Evolutionary conservation across 352 stramenopile genomes (phyloP), one percentile per base, ranked within the genome.

Genomic region (Elongisporangium senticosum): DNA sequence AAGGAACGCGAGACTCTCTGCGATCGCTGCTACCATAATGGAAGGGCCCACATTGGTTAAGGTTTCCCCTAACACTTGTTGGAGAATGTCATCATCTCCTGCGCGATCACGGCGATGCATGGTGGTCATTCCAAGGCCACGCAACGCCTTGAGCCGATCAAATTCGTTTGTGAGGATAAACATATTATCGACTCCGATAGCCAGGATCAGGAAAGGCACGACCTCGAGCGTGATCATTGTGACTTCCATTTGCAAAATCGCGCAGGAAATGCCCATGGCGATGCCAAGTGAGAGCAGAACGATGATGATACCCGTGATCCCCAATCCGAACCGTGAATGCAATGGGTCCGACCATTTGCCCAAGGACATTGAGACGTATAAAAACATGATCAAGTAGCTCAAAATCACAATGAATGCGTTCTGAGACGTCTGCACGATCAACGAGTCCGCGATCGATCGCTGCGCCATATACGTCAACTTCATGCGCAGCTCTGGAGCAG

Each of bases 111-210:
- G 73, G 24, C 65, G 64, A n/a, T 69, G 64, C 14, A 65, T 64
- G 11, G 51, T 55, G 33, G 69, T 67, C 26, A 62, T 73, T 49
- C 54, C 67, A 23, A 79, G 55, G 7, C 77, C 80, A 24, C 77
- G 81, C 15, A 84, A 28, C 5, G 61, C 68, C 11, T 69, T 64
- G 10, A 92, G 70, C 14, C 84, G 74, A 48, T 93, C 84, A 54
- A 93, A 89, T 54, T 96, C 86, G 62, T 95, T 93, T 17, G 87
- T 94, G 3, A 97, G 60, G 62, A 97, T 95, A 59, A 97, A 96
- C 86, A 96, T 96, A 64, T 97, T 97, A 70, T 97, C 89, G 26
- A 97, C 87, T 17, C 89, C 89, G 57, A 97, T 96, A 3, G 89
- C 87, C 17, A 97, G 68, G n/a, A 96, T 86, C 51, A 97, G 67